Base-by-base conservation (phyloP, 495 filamentous ascomycete species). In the Neurospora terricola region DNA sequence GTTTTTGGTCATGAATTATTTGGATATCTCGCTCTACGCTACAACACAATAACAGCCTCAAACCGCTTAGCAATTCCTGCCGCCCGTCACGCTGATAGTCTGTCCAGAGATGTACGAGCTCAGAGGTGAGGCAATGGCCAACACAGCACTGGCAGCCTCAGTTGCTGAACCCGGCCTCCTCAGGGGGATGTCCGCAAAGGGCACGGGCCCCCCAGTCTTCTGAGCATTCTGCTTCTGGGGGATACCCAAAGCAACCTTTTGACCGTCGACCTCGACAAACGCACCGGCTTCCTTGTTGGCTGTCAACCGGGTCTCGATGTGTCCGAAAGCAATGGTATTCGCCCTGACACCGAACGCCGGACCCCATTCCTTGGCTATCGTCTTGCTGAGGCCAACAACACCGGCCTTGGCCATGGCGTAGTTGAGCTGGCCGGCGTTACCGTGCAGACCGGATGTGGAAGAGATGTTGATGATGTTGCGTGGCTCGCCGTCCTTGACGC, bases 361-460 rank as follows among this genome's bases (percentile, higher is more conserved):
- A 42, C 93, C 93, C 93, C 93, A 96, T 86, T 97, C 93, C 83
- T 96, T 96, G 36, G 93, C 93, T 78, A 96, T 93, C 12, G 92
- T 92, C 81, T 94, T 93, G 70, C 91, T 92, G 7, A 97, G 83
- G 3, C 93, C 93, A 12, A 88, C 86, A 12, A 95, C 88, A 40
- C 92, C 93, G 27, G 93, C 90, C 83, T 97, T 96, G 66, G 92
- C 93, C 42, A 93, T 83, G 59, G 90, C 87, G 81, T 96, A 96
- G 85, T 96, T 97, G 68, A 90, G 87, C 84, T 97, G 93, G 34
- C 93, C 93, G 9, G 90, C 89, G 80, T 96, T 96, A 40, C 93
- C 93, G 81, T 95, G 91, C 18, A 94, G 83, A 21, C 93, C 93
- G 70, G 87, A 90, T 12, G 93, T 96, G 68, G 87, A 90, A 75